Evolutionary conservation across 768 basidiomycete species (phyloP).

Genomic region (Gymnopilus dilepis): DNA sequence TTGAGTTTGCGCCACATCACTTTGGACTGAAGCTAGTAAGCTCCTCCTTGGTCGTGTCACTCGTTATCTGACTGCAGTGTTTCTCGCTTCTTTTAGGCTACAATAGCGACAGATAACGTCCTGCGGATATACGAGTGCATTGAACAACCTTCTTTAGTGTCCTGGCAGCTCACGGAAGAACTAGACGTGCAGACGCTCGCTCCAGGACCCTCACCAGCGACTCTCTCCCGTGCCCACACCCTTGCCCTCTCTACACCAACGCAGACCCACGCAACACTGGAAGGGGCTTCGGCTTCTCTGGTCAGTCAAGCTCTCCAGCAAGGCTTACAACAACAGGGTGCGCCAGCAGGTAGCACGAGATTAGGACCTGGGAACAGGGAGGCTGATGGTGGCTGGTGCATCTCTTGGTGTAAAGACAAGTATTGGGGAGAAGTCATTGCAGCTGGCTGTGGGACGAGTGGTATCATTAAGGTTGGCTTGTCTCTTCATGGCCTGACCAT

Average conservation of each 20-base stretch:
- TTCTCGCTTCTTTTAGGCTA: slow-evolving; percentile 56
- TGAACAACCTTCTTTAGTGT: slow-evolving; percentile 73
- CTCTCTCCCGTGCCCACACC: slow-evolving; percentile 54
- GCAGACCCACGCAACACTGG: slow-evolving; percentile 59
- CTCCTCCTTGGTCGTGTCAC: slow-evolving; percentile 12
- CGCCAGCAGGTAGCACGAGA: slow-evolving; percentile 26
- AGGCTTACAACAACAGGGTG: slow-evolving; percentile 39
- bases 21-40: slow-evolving; percentile 89
- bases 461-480: slow-evolving; percentile 71
- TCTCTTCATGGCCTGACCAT: neutral
- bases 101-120: slow-evolving; percentile 86
- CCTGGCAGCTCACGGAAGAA: slow-evolving; percentile 79
- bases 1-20: slow-evolving; percentile 88
- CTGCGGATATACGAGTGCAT: slow-evolving; percentile 92
- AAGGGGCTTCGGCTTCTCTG: slow-evolving; percentile 61
- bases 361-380: slow-evolving; percentile 67
- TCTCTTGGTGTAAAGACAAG: slow-evolving; percentile 95
- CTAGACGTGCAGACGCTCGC: slow-evolving; percentile 72
- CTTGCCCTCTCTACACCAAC: slow-evolving; percentile 74
- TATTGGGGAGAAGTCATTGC: slow-evolving; percentile 96
- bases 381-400: slow-evolving; percentile 90
- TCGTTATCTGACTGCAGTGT: neutral
- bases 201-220: slow-evolving; percentile 43
- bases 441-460: slow-evolving; percentile 71
- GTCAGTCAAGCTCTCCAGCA: slow-evolving; percentile 72